phyloP scores from a whole-genome alignment of 2,329 filamentous ascomycete genomes.

The Emmonsiellopsis sp. region DNA sequence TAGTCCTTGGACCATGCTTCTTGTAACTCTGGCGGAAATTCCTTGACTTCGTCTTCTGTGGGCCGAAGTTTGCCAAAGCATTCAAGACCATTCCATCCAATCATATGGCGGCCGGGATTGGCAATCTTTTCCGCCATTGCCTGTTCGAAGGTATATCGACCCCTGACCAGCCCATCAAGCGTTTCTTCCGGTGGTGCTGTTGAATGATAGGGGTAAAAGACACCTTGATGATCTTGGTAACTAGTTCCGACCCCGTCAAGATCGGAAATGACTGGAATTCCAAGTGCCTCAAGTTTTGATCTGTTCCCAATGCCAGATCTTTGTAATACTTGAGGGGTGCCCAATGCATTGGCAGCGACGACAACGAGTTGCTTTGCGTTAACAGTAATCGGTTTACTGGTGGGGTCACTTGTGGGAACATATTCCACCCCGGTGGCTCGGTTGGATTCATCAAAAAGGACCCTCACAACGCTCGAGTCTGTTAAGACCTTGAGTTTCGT shows the following conservation, averaged over 20 bases:
- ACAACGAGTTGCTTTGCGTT: conserved; percentile 48
- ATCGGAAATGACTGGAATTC: conserved; percentile 38
- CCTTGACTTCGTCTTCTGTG: conserved; percentile 36
- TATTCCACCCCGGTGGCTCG: conserved; percentile 52
- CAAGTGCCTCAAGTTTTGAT: conserved; percentile 38
- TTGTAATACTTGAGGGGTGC: conserved; percentile 48
- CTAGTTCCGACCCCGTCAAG: conserved; percentile 45
- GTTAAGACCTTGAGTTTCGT: conserved; percentile 45
- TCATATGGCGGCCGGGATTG: conserved; percentile 30
- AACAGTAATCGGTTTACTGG: conserved; percentile 25
- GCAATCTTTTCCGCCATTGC: conserved; percentile 33
- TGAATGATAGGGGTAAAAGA: conserved; percentile 45
- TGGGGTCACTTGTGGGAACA: conserved; percentile 39
- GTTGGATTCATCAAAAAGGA: conserved; percentile 45
- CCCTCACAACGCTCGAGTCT: conserved; percentile 46
- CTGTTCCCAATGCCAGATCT: conserved; percentile 52
- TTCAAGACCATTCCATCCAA: conserved; percentile 52
- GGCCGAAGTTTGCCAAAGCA: conserved; percentile 48
- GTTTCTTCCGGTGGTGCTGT: conserved; percentile 39
- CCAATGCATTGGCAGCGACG: conserved; percentile 30
- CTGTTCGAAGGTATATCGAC: conserved; percentile 37
- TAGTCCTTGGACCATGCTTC: conserved; percentile 1
- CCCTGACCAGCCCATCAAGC: conserved; percentile 44
- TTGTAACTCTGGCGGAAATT: background rate
- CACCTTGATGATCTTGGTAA: conserved; percentile 49